Base-by-base conservation (phyloP, 2,329 filamentous ascomycete species). In the Ascomycota sp. region DNA sequence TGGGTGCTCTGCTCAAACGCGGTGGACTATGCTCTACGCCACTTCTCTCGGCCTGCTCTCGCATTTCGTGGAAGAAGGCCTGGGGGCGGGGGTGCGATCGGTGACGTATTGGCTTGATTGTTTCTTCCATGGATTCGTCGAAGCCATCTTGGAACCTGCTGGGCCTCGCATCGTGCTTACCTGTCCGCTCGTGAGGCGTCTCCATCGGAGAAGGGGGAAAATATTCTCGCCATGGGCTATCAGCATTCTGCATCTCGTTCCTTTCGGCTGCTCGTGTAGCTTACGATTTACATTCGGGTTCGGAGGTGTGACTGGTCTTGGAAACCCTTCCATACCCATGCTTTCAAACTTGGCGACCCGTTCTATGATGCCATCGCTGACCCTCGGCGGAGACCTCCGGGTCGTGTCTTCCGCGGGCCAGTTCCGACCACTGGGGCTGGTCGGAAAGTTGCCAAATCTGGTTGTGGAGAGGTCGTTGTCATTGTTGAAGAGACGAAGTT, bases 181-280 rank as follows among this genome's bases (percentile, higher is more conserved):
- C 41, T 25, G 53, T 40, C 29, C 55, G 52, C 35, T 62, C 52
- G 36, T 63, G 59, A 26, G 75, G 73, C 13, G 71, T 77, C 30
- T 70, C 67, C 41, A 64, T 65, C 31, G 76, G 75, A 20, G 75
- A 80, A 27, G 73, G 65, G 33, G 75, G 75, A 38, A 69, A 67
- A 41, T 69, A 74, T 38, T 56, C 72, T 73, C 34, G 10, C 20
- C 12, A 8, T 12, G 4, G 4, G 5, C 9, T 8, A 20, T 28
- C 23, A 17, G 23, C 12, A 20, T 4, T 4, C 15, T 12, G 13
- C 12, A n/a, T 17, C 15, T 17, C 15, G 4, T 17, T 17, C 15
- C 15, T 17, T 17, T 17, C 15, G 15, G 15, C 15, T 17, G 15
- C 15, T 17, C 15, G 15, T 17, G 23, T 10, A 22, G 41, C 69